Evolutionary conservation across 768 basidiomycete species (phyloP).

Genomic region (Russula sp.): DNA sequence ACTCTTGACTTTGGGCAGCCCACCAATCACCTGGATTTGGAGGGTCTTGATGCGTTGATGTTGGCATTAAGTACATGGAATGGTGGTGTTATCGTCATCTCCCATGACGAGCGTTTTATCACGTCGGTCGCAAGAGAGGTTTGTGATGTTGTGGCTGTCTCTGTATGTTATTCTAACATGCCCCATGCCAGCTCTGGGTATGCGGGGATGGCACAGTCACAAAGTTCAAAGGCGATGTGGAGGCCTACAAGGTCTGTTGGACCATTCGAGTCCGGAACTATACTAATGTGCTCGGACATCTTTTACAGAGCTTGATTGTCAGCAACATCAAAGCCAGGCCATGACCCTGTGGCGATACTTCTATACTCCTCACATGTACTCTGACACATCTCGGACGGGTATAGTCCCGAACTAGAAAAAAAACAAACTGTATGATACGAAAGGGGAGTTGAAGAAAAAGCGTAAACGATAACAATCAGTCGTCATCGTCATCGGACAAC

Average conservation of each 20-base stretch:
- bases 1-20: conserved; percentile 43
- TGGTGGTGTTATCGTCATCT: conserved; percentile 88
- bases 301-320: conserved; percentile 23
- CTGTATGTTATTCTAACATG: conserved; percentile 16
- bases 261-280: not conserved
- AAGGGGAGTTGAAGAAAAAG: conserved; percentile 40
- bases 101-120: conserved; percentile 95
- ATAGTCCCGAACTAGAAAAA: not conserved
- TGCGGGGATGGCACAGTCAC: conserved; percentile 76
- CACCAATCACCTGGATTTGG: conserved; percentile 94
- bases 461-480: conserved; percentile 28
- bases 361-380: too few species aligned
- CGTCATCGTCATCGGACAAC: conserved; percentile 47
- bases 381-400: conserved; percentile 6
- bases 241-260: conserved; percentile 74
- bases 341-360: too few species aligned
- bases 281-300: not conserved
- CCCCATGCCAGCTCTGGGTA: conserved; percentile 70
- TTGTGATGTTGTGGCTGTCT: conserved; percentile 22
- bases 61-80: conserved; percentile 73
- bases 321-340: conserved; percentile 23
- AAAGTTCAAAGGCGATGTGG: conserved; percentile 87
- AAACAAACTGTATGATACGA: not conserved
- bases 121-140: conserved; percentile 85
- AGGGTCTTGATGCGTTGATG: conserved; percentile 97